These are phyloP conservation scores for Dactylonectria macrodidyma DNA, from an alignment of 2,329 filamentous ascomycete genomes.

Conservation along the genomic window DNA sequence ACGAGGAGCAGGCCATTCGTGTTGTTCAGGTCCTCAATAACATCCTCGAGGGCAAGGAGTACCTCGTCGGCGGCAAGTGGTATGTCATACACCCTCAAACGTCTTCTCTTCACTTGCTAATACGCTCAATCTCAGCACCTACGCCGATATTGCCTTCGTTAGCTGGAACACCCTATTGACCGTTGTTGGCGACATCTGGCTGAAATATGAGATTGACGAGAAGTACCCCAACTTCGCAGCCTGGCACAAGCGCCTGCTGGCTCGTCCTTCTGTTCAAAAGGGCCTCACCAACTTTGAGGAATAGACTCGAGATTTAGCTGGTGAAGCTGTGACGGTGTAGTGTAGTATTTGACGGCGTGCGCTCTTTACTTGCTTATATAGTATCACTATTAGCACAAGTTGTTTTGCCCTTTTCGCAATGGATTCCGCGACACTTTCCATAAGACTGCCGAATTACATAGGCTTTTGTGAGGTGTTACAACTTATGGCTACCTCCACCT, in stretches of 20 bases:
- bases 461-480: no score
- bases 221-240: constrained; percentile 54
- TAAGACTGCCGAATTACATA: no score
- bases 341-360: constrained; percentile 9
- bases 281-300: not conserved
- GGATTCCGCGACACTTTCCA: no score
- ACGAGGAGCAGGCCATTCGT: constrained; percentile 49
- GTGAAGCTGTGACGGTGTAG: not conserved
- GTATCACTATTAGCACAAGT: no score
- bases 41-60: constrained; percentile 53
- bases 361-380: not conserved
- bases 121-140: constrained; percentile 43
- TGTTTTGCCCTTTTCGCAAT: no score
- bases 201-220: constrained; percentile 47
- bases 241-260: constrained; percentile 53
- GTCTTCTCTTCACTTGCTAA: not conserved
- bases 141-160: constrained; percentile 54
- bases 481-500: not conserved
- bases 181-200: constrained; percentile 36
- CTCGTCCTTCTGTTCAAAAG: constrained; percentile 47
- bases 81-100: constrained; percentile 33
- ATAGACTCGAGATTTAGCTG: not conserved
- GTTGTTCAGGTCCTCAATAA: constrained; percentile 51
- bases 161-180: constrained; percentile 47
- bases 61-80: constrained; percentile 54